Evolutionary conservation across 2,329 filamentous ascomycete species (phyloP).

Genomic region (Scytalidium sp.): DNA sequence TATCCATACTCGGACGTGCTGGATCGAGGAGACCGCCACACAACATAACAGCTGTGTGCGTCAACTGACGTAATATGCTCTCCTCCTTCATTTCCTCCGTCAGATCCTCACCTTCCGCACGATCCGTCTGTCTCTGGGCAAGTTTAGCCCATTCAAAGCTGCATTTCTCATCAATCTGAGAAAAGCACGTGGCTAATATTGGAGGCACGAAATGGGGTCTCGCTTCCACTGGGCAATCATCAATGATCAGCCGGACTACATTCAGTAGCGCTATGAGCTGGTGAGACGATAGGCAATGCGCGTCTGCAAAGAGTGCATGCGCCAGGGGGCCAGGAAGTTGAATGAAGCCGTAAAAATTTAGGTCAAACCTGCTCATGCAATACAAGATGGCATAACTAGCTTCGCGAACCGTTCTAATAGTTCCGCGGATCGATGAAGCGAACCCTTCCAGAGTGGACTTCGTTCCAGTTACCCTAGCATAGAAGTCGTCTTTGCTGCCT

Average conservation of each 20-base stretch:
- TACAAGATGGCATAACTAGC: slow-evolving; percentile 93
- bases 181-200: slow-evolving; percentile 77
- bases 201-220: slow-evolving; percentile 80
- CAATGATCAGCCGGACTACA: slow-evolving; percentile 82
- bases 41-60: slow-evolving; percentile 88
- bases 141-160: slow-evolving; percentile 82
- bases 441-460: slow-evolving; percentile 90
- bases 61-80: slow-evolving; percentile 89
- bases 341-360: slow-evolving; percentile 85
- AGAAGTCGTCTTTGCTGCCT: slow-evolving; percentile 95
- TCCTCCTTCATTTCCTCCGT: slow-evolving; percentile 98
- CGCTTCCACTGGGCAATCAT: slow-evolving; percentile 81
- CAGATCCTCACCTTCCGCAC: slow-evolving; percentile 71
- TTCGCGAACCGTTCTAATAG: slow-evolving; percentile 85
- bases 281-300: slow-evolving; percentile 80
- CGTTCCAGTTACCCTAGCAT: slow-evolving; percentile 84
- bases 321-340: slow-evolving; percentile 82
- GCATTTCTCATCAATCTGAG: slow-evolving; percentile 84
- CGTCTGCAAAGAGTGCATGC: slow-evolving; percentile 78
- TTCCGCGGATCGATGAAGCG: slow-evolving; percentile 86
- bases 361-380: slow-evolving; percentile 83
- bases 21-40: slow-evolving; percentile 87
- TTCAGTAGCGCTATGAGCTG: slow-evolving; percentile 93
- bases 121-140: slow-evolving; percentile 56
- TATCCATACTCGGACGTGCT: slow-evolving; percentile 55